These are phyloP conservation scores for Hyphopichia fennica DNA, from an alignment of 1,139 yeast genomes.

Conservation along the genomic window DNA sequence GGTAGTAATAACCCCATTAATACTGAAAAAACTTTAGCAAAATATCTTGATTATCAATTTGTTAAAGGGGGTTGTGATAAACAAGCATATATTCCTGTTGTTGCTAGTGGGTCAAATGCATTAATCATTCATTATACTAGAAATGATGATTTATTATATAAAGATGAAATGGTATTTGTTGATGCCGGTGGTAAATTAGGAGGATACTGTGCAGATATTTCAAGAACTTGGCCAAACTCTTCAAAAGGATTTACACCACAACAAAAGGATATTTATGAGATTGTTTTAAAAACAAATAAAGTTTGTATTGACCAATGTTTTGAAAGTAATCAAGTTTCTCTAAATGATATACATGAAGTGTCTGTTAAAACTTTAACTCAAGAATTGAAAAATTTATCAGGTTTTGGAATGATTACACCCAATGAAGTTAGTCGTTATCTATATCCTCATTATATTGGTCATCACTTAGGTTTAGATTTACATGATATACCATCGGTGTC, in stretches of 20 bases:
- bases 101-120: slow-evolving; percentile 89
- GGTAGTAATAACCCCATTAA: slow-evolving; percentile 46
- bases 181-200: slow-evolving; percentile 96
- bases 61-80: slow-evolving; percentile 85
- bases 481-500: slow-evolving; percentile 76
- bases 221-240: slow-evolving; percentile 93
- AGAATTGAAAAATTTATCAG: slow-evolving; percentile 69
- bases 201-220: slow-evolving; percentile 94
- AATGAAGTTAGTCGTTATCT: slow-evolving; percentile 55
- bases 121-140: slow-evolving; percentile 87
- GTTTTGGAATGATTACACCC: slow-evolving; percentile 53
- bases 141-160: slow-evolving; percentile 74
- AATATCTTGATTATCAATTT: slow-evolving; percentile 83
- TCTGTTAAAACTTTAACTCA: slow-evolving; percentile 59
- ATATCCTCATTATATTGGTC: slow-evolving; percentile 96
- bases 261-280: slow-evolving; percentile 84
- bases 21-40: slow-evolving; percentile 75
- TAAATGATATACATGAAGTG: slow-evolving; percentile 75
- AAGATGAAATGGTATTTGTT: slow-evolving; percentile 82
- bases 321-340: slow-evolving; percentile 48
- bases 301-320: slow-evolving; percentile 71
- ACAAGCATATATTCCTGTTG: slow-evolving; percentile 92
- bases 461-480: slow-evolving; percentile 89
- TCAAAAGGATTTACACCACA: slow-evolving; percentile 66
- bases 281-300: slow-evolving; percentile 81